Percentiles rank a stretch among this genome's conserved stretches.
Evolutionary conservation across 108 stramenopile species (phyloP).

Genomic region (Epithemia pelagica): DNA sequence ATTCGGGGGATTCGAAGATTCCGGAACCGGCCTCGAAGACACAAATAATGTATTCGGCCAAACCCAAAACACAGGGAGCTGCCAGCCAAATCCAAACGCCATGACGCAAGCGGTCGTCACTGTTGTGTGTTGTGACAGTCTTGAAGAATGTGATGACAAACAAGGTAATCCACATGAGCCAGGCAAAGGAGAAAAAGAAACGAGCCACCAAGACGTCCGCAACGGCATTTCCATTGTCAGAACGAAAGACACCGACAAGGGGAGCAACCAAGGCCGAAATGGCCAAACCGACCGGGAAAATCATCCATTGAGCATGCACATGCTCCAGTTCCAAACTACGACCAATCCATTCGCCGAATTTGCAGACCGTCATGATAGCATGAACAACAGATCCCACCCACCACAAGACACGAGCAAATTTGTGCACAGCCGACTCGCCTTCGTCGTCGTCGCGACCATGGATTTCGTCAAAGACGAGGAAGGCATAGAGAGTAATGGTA

Average conservation of each 20-base stretch:
- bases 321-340: slow-evolving; percentile 25
- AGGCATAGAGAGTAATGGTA: slow-evolving; percentile 20
- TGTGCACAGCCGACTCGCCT: not conserved
- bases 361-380: slow-evolving; percentile 16
- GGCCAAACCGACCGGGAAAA: slow-evolving; percentile 17
- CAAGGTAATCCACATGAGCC: slow-evolving; percentile 21
- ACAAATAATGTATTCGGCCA: slow-evolving; percentile 23
- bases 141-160: slow-evolving; percentile 28
- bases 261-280: slow-evolving; percentile 14
- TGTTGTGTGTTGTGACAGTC: slow-evolving; percentile 25
- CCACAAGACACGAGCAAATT: slow-evolving; percentile 18
- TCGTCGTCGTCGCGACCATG: not conserved
- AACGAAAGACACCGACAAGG: slow-evolving; percentile 8
- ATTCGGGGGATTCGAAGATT: not conserved
- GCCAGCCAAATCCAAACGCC: slow-evolving; percentile 30
- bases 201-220: slow-evolving; percentile 15
- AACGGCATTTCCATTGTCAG: slow-evolving; percentile 10
- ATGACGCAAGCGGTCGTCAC: slow-evolving; percentile 24
- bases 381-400: slow-evolving; percentile 24
- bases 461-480: slow-evolving; percentile 17
- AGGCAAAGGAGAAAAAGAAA: slow-evolving; percentile 26
- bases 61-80: slow-evolving; percentile 22
- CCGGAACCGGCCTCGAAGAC: not conserved
- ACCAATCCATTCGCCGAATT: slow-evolving; percentile 28
- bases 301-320: slow-evolving; percentile 21